These are phyloP conservation scores for Domatiomyces globalis DNA, from an alignment of 2,329 filamentous ascomycete genomes.

Conservation along the genomic window DNA sequence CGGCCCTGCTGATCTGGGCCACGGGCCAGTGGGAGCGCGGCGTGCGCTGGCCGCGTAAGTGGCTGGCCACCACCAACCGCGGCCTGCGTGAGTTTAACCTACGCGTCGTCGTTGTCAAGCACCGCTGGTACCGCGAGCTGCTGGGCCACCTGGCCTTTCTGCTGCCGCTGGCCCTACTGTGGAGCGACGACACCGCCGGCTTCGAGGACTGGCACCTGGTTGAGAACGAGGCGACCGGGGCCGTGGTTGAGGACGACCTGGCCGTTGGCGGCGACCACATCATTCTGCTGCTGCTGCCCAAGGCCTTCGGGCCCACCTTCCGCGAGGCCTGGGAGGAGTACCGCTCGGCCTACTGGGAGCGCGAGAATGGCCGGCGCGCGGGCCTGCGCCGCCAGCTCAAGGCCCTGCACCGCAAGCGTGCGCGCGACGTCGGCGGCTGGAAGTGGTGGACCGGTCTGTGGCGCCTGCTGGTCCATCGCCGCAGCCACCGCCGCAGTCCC, in stretches of 20 bases:
- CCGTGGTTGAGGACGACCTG: conserved; percentile 71
- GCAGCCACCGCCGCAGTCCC: conserved; percentile 10
- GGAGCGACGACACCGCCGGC: conserved; percentile 36
- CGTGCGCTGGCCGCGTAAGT: conserved; percentile 82
- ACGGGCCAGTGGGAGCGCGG: conserved; percentile 95
- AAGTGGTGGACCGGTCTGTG: conserved; percentile 72
- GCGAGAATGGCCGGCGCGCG: conserved; percentile 78
- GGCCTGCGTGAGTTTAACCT: conserved; percentile 87
- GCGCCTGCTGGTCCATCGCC: conserved; percentile 28
- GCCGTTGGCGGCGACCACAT: conserved; percentile 82
- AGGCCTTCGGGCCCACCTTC: conserved; percentile 88
- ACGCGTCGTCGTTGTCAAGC: conserved; percentile 80
- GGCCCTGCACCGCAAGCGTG: conserved; percentile 49
- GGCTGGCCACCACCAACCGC: conserved; percentile 78
- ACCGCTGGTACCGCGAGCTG: conserved; percentile 67
- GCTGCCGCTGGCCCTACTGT: conserved; percentile 58
- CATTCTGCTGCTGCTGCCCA: conserved; percentile 77
- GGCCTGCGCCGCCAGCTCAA: conserved; percentile 57
- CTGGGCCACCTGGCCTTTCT: conserved; percentile 61
- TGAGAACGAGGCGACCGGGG: conserved; percentile 37
- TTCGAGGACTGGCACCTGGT: conserved; percentile 60
- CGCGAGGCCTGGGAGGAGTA: conserved; percentile 96
- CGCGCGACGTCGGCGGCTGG: conserved; percentile 55
- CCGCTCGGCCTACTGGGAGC: conserved; percentile 89
- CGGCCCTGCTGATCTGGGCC: conserved; percentile 74